Evolutionary conservation across 2,329 filamentous ascomycete species (phyloP).

Genomic region (Phaeosphaeriaceae sp.): DNA sequence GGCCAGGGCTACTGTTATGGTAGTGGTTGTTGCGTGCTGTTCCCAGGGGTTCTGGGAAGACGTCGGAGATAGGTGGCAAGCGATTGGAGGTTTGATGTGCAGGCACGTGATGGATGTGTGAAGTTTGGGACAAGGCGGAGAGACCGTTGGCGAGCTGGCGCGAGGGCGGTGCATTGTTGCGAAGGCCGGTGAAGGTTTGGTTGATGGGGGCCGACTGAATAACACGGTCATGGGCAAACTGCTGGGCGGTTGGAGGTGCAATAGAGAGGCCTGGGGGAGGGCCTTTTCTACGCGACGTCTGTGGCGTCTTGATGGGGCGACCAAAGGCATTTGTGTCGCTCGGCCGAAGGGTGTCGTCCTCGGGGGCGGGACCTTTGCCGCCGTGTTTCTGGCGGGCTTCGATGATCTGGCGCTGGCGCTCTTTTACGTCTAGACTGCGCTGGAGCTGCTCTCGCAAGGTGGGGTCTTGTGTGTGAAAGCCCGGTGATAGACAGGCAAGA

Average conservation of each 20-base stretch:
- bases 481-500: conserved; percentile 90
- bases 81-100: conserved; percentile 90
- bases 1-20: conserved; percentile 69
- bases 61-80: conserved; percentile 90
- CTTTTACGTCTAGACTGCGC: conserved; percentile 88
- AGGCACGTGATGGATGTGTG: conserved; percentile 88
- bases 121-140: conserved; percentile 80
- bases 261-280: conserved; percentile 91
- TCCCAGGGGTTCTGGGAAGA: conserved; percentile 81
- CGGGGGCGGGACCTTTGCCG: conserved; percentile 54
- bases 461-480: conserved; percentile 96
- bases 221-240: conserved; percentile 91
- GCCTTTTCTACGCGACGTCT: conserved; percentile 73
- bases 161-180: conserved; percentile 67
- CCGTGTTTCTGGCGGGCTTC: conserved; percentile 85
- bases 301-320: conserved; percentile 68
- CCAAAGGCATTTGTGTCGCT: conserved; percentile 52
- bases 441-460: conserved; percentile 94
- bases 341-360: conserved; percentile 40
- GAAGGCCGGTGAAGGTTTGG: conserved; percentile 91
- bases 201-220: conserved; percentile 96
- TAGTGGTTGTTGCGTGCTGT: conserved; percentile 51
- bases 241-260: conserved; percentile 88
- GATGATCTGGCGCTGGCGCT: conserved; percentile 94
- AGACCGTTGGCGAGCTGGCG: conserved; percentile 82